Percentiles rank a stretch among this genome's conserved stretches.
Evolutionary conservation across 2,329 filamentous ascomycete species (phyloP).

Genomic region (Diaporthe sp.): DNA sequence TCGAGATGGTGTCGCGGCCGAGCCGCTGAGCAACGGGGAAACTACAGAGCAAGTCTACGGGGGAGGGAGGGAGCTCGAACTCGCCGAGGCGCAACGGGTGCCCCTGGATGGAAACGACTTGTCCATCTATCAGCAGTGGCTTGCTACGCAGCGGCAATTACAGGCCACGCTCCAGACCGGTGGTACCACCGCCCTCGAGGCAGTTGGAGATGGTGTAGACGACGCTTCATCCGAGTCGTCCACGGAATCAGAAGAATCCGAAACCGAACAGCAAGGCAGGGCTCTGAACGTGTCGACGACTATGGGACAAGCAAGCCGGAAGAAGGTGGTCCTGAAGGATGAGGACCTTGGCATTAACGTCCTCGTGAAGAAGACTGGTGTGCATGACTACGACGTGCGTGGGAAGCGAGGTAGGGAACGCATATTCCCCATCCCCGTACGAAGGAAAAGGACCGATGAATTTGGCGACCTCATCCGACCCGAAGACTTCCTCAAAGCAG

Average conservation of each 20-base stretch:
- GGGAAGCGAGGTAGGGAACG: slow-evolving; percentile 93
- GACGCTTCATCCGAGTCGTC: slow-evolving; percentile 90
- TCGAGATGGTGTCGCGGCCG: slow-evolving; percentile 71
- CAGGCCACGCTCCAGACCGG: slow-evolving; percentile 83
- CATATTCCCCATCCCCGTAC: slow-evolving; percentile 88
- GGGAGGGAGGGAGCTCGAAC: slow-evolving; percentile 71
- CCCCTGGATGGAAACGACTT: slow-evolving; percentile 83
- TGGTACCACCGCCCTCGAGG: slow-evolving; percentile 76
- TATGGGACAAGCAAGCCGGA: slow-evolving; percentile 84
- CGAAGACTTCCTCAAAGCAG: slow-evolving; percentile 92
- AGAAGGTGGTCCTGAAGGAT: slow-evolving; percentile 88
- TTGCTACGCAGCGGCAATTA: slow-evolving; percentile 88
- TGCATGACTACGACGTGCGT: slow-evolving; percentile 94
- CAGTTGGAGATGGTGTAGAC: slow-evolving; percentile 80
- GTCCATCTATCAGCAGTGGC: slow-evolving; percentile 88
- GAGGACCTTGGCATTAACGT: slow-evolving; percentile 94
- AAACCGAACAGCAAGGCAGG: slow-evolving; percentile 90
- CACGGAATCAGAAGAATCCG: slow-evolving; percentile 88
- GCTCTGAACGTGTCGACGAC: slow-evolving; percentile 90
- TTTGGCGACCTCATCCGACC: slow-evolving; percentile 95
- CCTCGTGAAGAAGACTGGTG: slow-evolving; percentile 85
- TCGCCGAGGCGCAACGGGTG: slow-evolving; percentile 72
- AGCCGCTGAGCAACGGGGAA: slow-evolving; percentile 66
- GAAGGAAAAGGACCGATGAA: slow-evolving; percentile 81
- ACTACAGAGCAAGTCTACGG: slow-evolving; percentile 76